Percentiles rank a stretch among this genome's conserved stretches.
phyloP scores from a whole-genome alignment of 2,329 filamentous ascomycete species.

The Pseudocercospora musae region DNA sequence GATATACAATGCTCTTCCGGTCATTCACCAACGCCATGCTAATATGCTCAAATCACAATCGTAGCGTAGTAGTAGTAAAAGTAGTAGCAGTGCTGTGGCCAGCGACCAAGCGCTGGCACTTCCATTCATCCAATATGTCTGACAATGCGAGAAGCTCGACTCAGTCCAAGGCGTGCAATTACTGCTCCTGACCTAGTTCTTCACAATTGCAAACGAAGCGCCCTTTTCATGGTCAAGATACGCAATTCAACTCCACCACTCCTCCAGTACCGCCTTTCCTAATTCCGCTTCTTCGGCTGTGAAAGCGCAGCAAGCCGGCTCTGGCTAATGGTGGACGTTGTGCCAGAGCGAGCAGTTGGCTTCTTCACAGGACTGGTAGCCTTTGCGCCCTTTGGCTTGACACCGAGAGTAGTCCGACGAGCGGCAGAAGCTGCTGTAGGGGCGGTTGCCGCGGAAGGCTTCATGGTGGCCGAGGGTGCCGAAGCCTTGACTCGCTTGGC shows the following conservation, averaged over 20 bases:
- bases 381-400: slow-evolving; percentile 34
- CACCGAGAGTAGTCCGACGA: slow-evolving; percentile 31
- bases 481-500: slow-evolving; percentile 29
- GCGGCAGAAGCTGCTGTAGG: slow-evolving; percentile 17
- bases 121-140: neutral
- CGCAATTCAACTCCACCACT: neutral
- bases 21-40: slow-evolving; percentile 1
- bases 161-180: neutral
- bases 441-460: slow-evolving; percentile 8
- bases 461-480: slow-evolving; percentile 5
- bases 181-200: neutral
- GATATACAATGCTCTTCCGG: neutral
- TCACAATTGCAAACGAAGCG: neutral
- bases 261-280: neutral
- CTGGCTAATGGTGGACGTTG: slow-evolving; percentile 30
- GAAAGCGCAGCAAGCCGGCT: slow-evolving; percentile 33
- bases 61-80: neutral
- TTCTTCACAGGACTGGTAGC: slow-evolving; percentile 22
- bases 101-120: neutral
- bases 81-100: too few relatives aligned
- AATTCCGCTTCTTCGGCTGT: slow-evolving; percentile 30
- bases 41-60: neutral
- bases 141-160: neutral
- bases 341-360: slow-evolving; percentile 17
- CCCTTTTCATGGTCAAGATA: neutral